phyloP scores from a whole-genome alignment of 2,329 filamentous ascomycete species.

The Scedosporium dehoogii region DNA sequence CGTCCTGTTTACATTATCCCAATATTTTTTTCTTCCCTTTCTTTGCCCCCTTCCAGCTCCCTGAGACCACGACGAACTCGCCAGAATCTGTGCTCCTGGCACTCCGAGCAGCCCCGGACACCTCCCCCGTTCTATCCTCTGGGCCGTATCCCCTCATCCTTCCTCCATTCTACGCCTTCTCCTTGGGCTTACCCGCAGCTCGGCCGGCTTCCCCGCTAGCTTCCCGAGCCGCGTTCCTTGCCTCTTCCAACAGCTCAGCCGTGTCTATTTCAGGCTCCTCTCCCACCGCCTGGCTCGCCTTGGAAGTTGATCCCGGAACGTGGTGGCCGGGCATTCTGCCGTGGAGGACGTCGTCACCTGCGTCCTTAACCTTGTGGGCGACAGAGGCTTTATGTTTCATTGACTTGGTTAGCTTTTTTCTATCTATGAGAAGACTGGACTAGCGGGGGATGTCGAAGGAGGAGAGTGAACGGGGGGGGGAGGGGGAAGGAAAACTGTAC shows the following conservation, averaged over 20 bases:
- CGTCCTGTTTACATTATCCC: background rate
- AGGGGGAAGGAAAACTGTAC: conserved; percentile 24
- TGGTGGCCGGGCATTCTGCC: conserved; percentile 25
- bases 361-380: conserved; percentile 39
- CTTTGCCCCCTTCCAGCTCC: background rate
- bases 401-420: background rate
- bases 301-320: conserved; percentile 20
- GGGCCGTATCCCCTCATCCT: conserved; percentile 24
- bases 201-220: conserved; percentile 30
- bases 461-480: background rate
- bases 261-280: conserved; percentile 30
- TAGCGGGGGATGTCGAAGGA: background rate
- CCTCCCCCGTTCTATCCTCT: conserved; percentile 28
- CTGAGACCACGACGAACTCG: background rate
- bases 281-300: conserved; percentile 24
- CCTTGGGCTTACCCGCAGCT: conserved; percentile 27
- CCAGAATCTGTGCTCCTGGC: background rate
- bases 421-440: background rate
- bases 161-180: conserved; percentile 30
- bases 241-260: conserved; percentile 31
- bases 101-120: background rate
- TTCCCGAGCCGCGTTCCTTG: conserved; percentile 29
- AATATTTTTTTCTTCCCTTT: background rate
- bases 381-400: conserved; percentile 20
- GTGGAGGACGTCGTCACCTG: conserved; percentile 23